These are phyloP conservation scores for Calocybe indica DNA, from an alignment of 768 basidiomycete genomes.

Conservation along the genomic window DNA sequence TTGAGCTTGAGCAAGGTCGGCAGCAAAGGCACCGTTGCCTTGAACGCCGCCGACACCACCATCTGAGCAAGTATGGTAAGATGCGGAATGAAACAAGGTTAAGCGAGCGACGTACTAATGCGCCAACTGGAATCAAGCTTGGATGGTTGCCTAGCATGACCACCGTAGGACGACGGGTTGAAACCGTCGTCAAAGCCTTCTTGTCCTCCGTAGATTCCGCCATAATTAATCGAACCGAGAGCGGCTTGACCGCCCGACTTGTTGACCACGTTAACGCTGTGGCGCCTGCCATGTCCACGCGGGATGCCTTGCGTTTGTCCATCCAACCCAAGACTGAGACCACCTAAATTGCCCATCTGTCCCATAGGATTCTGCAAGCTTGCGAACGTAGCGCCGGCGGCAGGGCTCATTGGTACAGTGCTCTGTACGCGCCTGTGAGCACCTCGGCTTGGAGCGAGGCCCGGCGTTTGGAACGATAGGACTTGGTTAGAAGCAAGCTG, in stretches of 20 bases:
- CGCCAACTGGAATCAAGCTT: conserved; percentile 85
- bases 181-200: conserved; percentile 84
- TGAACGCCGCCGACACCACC: conserved; percentile 70
- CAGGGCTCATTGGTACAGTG: conserved; percentile 57
- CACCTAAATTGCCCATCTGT: conserved; percentile 54
- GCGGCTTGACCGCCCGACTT: conserved; percentile 49
- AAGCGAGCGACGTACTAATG: conserved; percentile 55
- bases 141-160: conserved; percentile 70
- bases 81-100: background rate
- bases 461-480: conserved; percentile 72
- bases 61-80: conserved; percentile 34
- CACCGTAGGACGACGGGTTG: conserved; percentile 51
- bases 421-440: conserved; percentile 84
- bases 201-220: conserved; percentile 38
- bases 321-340: conserved; percentile 54
- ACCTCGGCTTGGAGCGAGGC: conserved; percentile 57
- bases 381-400: conserved; percentile 38
- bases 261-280: conserved; percentile 89
- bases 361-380: conserved; percentile 55
- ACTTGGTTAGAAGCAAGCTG: conserved; percentile 87
- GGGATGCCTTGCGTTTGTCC: conserved; percentile 61
- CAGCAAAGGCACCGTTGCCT: conserved; percentile 56
- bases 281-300: conserved; percentile 82
- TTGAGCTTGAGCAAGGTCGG: conserved; percentile 94
- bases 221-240: conserved; percentile 44